These are phyloP conservation scores for Terfezia boudieri DNA, from an alignment of 495 filamentous ascomycete species.

Conservation along the genomic window DNA sequence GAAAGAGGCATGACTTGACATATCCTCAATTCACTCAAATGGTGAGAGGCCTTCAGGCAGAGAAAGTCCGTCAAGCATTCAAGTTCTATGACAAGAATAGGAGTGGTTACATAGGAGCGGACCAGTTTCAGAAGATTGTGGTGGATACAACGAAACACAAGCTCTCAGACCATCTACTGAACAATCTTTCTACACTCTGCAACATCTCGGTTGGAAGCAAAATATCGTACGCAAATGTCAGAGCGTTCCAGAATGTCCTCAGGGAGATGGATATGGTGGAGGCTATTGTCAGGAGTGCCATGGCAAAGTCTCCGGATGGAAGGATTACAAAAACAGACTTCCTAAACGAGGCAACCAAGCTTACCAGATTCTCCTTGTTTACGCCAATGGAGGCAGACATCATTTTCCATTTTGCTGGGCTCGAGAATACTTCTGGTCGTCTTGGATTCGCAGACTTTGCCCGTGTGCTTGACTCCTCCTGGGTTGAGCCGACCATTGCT, in stretches of 20 bases:
- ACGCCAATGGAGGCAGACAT: constrained; percentile 99
- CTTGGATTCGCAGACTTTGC: constrained; percentile 70
- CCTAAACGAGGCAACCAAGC: constrained; percentile 72
- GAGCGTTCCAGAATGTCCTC: constrained; percentile 92
- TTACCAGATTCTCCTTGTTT: constrained; percentile 80
- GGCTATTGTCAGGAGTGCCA: constrained; percentile 67
- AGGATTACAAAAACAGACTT: constrained; percentile 90
- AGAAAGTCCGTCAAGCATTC: constrained; percentile 88
- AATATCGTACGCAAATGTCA: constrained; percentile 90
- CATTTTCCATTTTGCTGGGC: constrained; percentile 88
- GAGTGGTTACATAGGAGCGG: constrained; percentile 94
- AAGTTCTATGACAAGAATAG: constrained; percentile 71
- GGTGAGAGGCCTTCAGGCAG: constrained; percentile 85
- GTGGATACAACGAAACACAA: constrained; percentile 85
- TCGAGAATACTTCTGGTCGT: constrained; percentile 68
- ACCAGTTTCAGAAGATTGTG: constrained; percentile 93
- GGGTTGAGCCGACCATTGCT: constrained; percentile 39
- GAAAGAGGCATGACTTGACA: constrained; percentile 65
- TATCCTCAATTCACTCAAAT: constrained; percentile 97
- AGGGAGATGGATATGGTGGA: constrained; percentile 95
- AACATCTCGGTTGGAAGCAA: constrained; percentile 82
- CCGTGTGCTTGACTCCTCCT: constrained; percentile 83
- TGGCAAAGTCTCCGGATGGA: constrained; percentile 60
- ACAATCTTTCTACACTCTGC: constrained; percentile 80
- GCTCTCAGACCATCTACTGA: constrained; percentile 86